phyloP scores from a whole-genome alignment of 2,329 filamentous ascomycete genomes.

The Talaromyces marneffei region DNA sequence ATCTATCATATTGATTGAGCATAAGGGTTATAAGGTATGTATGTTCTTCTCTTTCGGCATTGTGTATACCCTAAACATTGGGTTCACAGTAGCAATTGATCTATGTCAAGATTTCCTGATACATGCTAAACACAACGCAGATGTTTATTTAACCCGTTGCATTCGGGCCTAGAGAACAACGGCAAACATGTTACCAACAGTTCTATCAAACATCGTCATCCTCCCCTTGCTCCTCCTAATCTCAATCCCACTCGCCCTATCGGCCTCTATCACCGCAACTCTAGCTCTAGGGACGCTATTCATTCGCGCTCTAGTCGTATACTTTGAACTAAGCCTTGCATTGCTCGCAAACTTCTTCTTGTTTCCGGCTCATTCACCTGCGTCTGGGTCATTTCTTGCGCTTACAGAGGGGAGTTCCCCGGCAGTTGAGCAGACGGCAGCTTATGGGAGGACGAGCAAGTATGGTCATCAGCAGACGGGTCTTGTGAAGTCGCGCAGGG shows the following conservation, averaged over 20 bases:
- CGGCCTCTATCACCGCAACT: constrained; percentile 58
- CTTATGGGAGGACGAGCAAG: background rate
- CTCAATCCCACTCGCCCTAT: constrained; percentile 58
- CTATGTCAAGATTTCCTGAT: background rate
- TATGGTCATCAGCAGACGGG: background rate
- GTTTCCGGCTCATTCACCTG: constrained; percentile 8
- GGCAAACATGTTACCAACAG: constrained; percentile 20
- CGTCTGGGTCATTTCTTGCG: constrained; percentile 8
- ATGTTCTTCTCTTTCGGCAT: too few species aligned
- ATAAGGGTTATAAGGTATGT: background rate
- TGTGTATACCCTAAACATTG: background rate
- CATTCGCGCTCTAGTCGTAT: constrained; percentile 56
- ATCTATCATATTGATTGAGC: background rate
- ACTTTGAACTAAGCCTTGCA: constrained; percentile 57
- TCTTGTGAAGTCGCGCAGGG: background rate
- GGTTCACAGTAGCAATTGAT: too few species aligned
- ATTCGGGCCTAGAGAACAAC: background rate
- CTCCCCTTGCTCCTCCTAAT: constrained; percentile 59
- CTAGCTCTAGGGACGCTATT: constrained; percentile 58
- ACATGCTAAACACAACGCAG: background rate
- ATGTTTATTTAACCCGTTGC: too few species aligned
- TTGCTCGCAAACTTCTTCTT: constrained; percentile 39
- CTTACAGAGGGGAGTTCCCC: constrained; percentile 11
- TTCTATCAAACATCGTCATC: constrained; percentile 40
- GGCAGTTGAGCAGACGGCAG: background rate